Percentiles rank a stretch among this genome's conserved stretches.
Evolutionary conservation across 371 early-diverging fungal genomes (phyloP).

Genomic region (Rhizopus sp.): DNA sequence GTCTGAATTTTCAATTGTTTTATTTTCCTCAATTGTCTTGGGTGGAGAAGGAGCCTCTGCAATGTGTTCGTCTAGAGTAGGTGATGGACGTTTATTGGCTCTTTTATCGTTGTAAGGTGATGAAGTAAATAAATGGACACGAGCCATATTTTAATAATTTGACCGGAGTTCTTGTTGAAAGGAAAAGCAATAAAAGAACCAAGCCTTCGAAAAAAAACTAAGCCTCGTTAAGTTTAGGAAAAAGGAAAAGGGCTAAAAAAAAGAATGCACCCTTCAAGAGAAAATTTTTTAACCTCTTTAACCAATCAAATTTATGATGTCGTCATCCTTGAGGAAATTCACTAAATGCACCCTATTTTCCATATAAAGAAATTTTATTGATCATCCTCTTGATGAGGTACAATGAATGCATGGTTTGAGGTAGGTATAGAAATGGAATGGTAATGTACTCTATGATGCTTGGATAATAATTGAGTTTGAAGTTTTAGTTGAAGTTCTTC

Average conservation of each 20-base stretch:
- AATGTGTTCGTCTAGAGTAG: slow-evolving; percentile 9
- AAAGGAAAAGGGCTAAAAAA: background rate
- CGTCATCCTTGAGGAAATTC: no score
- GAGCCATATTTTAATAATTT: slow-evolving; percentile 33
- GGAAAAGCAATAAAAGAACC: slow-evolving; percentile 28
- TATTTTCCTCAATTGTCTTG: slow-evolving; percentile 1
- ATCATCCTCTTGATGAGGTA: slow-evolving; percentile 1
- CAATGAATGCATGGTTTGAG: slow-evolving; percentile 1
- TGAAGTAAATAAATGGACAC: slow-evolving; percentile 41
- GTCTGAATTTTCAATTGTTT: slow-evolving; percentile 3
- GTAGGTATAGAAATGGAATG: slow-evolving; percentile 19
- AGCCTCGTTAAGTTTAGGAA: slow-evolving; percentile 22
- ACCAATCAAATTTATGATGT: background rate
- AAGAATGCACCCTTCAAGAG: background rate
- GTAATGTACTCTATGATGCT: slow-evolving; percentile 6
- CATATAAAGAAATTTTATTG: background rate
- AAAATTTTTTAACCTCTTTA: slow-evolving; percentile 4
- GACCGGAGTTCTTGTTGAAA: slow-evolving; percentile 37
- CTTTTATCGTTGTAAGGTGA: slow-evolving; percentile 15
- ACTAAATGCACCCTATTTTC: no score
- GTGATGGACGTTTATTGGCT: slow-evolving; percentile 8
- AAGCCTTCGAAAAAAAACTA: slow-evolving; percentile 12
- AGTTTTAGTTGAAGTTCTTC: slow-evolving; percentile 40
- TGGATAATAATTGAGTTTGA: slow-evolving; percentile 32
- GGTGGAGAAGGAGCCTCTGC: slow-evolving; percentile 20